Evolutionary conservation across 768 basidiomycete species (phyloP).

Genomic region (Tephrocybe sp.): DNA sequence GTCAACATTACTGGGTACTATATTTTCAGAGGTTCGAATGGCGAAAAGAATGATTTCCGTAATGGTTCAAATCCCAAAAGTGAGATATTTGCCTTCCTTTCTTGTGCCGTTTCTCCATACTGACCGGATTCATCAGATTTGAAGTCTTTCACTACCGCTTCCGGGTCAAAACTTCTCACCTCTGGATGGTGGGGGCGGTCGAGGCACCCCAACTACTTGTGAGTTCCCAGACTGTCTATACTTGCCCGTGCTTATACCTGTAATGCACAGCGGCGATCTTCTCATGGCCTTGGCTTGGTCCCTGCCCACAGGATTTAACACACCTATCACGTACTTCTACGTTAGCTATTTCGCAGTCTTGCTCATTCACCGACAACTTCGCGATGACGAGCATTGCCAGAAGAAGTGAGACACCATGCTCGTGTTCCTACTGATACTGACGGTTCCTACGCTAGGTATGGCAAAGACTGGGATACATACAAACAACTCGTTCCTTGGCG

Average conservation of each 20-base stretch:
- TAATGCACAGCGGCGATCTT: slow-evolving; percentile 32
- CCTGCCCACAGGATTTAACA: slow-evolving; percentile 86
- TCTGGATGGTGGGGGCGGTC: slow-evolving; percentile 98
- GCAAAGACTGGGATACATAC: slow-evolving; percentile 92
- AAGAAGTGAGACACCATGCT: slow-evolving; percentile 68
- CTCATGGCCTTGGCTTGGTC: slow-evolving; percentile 94
- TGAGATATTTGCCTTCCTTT: slow-evolving; percentile 29
- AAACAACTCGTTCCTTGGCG: slow-evolving; percentile 81
- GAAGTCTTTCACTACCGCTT: slow-evolving; percentile 49
- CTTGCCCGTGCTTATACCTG: background rate
- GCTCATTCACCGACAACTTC: slow-evolving; percentile 83
- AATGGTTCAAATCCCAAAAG: slow-evolving; percentile 94
- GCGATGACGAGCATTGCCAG: slow-evolving; percentile 91
- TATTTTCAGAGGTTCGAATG: slow-evolving; percentile 88
- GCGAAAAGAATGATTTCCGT: slow-evolving; percentile 95
- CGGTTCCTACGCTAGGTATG: slow-evolving; percentile 61
- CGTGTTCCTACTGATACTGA: slow-evolving; percentile 1
- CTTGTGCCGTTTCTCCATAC: background rate
- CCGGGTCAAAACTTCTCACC: slow-evolving; percentile 87
- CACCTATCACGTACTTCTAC: slow-evolving; percentile 97
- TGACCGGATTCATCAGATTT: slow-evolving; percentile 12
- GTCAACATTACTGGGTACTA: slow-evolving; percentile 79
- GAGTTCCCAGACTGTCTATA: slow-evolving; percentile 20
- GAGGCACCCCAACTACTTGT: slow-evolving; percentile 92
- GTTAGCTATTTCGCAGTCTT: slow-evolving; percentile 85